Conservation (phyloP, 2,329 filamentous ascomycete species). For the Chaetothyriales sp. region DNA sequence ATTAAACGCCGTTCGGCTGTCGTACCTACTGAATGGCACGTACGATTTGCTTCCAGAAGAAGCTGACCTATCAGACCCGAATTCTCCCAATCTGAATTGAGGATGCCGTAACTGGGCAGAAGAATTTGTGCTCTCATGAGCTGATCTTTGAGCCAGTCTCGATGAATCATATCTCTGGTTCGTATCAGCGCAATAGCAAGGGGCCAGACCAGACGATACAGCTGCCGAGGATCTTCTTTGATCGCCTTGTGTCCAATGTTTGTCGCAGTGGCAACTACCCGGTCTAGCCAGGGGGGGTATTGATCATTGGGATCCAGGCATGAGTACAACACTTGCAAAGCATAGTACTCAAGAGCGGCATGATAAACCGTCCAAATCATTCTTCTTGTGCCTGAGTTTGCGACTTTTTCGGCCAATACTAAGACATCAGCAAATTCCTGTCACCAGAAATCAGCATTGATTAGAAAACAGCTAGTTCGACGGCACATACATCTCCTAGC, state of each 20-base stretch:
- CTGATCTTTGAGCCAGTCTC: constrained; percentile 22
- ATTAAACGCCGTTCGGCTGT: not conserved
- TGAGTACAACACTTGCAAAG: constrained; percentile 22
- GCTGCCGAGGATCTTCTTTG: constrained; percentile 20
- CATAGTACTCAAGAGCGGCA: constrained; percentile 24
- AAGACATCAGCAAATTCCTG: constrained; percentile 27
- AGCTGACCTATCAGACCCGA: constrained; percentile 2
- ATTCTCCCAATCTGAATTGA: constrained; percentile 1
- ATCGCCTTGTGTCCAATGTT: constrained; percentile 25
- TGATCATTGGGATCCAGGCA: constrained; percentile 18
- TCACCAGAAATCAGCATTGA: not conserved
- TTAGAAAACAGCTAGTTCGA: constrained; percentile 4
- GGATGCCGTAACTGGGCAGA: constrained; percentile 2
- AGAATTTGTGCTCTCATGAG: constrained; percentile 9
- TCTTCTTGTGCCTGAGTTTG: constrained; percentile 20
- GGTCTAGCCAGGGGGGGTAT: constrained; percentile 18
- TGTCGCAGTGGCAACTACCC: constrained; percentile 21
- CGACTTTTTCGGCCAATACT: constrained; percentile 23
- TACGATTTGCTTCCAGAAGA: constrained; percentile 3
- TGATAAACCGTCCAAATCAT: constrained; percentile 26
- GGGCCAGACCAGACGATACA: constrained; percentile 24
- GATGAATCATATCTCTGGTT: constrained; percentile 20
- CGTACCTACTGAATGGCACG: constrained; percentile 1
- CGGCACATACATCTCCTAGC: constrained; percentile 21
- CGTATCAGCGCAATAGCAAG: constrained; percentile 24